Evolutionary conservation across 768 basidiomycete species (phyloP), one percentile per base, ranked within the genome.

Genomic region (Kockovaella imperatae): DNA sequence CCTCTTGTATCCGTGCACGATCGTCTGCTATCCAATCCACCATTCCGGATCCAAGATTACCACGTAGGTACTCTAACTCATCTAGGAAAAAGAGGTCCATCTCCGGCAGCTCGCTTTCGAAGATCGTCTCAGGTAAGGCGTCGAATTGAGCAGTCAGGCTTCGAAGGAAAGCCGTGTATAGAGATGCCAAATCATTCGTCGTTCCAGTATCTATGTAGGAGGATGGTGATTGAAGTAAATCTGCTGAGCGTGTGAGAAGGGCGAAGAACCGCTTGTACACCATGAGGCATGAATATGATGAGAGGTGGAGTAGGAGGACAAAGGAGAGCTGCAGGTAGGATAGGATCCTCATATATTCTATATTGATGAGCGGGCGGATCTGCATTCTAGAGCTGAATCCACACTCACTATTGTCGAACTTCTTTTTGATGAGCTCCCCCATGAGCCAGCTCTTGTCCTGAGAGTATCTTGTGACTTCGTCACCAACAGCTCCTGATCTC

Each of bases 361-460:
- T 28, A 24, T 44, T 11, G 31, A 13, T 10, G 20, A 30, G 21
- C 29, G 14, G 36, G 20, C 18, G 1, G 20, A 14, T 21, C 11
- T 17, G 21, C 17, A 20, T 35, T 6, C 28, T 18, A 35, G 35
- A 32, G 30, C 30, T 24, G 20, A 5, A 3, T 26, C 29, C 15
- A 17, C 11, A 62, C 72, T 54, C 42, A 73, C 74, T 62, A 17
- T 54, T 56, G 0, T 35, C 56, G 3, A 69, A 49, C 20, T 67
- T 56, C 5, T 28, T 21, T 5, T 38, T 28, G 4, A 73, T 53
- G 0, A 71, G 65, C 15, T 64, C 14, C 4, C 52, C 54, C 42
- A 72, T 40, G 10, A 71, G 45, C 73, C 72, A 74, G 49, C 67
- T 72, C 59, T 74, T 74, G 54, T 75, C 74, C 42, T 48, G 62